These are phyloP conservation scores for Erythrophleum ivorense DNA, from an alignment of 331 rosid species.

Conservation along the genomic window DNA sequence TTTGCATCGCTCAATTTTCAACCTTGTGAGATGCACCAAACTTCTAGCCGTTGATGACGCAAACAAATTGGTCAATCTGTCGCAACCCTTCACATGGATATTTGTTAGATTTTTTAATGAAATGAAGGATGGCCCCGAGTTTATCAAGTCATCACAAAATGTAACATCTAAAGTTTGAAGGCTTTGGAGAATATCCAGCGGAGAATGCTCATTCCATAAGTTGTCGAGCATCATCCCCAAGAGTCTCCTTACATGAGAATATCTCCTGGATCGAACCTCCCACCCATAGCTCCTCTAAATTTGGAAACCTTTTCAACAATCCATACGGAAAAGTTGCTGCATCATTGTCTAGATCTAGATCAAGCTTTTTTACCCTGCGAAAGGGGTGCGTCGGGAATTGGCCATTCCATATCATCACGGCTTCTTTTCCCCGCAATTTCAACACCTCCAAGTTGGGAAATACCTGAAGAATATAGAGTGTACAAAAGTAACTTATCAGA, in stretches of 20 bases:
- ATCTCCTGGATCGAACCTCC: background rate
- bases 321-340: background rate
- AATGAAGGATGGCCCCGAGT: background rate
- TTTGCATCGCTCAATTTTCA: rapidly evolving
- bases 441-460: background rate
- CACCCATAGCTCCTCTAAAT: background rate
- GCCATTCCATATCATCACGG: background rate
- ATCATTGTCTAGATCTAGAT: background rate
- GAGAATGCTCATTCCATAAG: too few relatives aligned
- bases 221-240: background rate
- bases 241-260: background rate
- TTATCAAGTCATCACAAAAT: background rate
- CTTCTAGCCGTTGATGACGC: background rate
- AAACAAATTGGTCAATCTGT: background rate
- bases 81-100: rapidly evolving
- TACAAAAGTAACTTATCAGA: too few relatives aligned
- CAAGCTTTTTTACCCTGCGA: background rate
- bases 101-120: background rate
- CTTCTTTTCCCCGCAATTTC: background rate
- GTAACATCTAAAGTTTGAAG: background rate
- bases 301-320: background rate
- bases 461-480: background rate
- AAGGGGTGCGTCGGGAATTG: background rate
- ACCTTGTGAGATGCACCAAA: background rate
- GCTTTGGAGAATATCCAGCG: background rate